Evolutionary conservation across 352 stramenopile species (phyloP), one percentile per base, ranked within the genome.

Genomic region (Globisporangium iwayamae): DNA sequence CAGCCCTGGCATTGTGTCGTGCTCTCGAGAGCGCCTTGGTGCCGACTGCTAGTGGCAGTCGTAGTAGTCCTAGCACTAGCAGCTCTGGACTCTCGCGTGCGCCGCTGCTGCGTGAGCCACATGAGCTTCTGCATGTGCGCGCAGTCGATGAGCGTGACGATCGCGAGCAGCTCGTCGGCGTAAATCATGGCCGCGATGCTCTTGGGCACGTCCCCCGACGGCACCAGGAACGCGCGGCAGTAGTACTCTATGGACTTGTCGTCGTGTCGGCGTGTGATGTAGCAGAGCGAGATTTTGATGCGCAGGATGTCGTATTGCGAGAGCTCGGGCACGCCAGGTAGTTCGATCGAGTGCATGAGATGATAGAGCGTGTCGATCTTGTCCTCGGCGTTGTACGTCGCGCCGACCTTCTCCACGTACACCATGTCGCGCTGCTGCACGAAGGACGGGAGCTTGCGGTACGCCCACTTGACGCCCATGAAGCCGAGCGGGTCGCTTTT

Each of bases 181-280:
- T 81, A 75, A 5, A 85, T 58, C 22, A 25, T 25, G 22, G 22
- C 22, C 22, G 22, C 22, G 14, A 87, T 55, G 28, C 28, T 8
- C 28, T n/a, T 10, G 28, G 30, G 30, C 14, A 28, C 14, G 8
- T 11, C 71, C 7, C 80, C 78, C 30, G 63, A 55, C 22, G 73
- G 65, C 36, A 85, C 70, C 16, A 66, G 74, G 56, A 84, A 90
- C 4, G 72, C 76, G 22, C 77, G 75, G 10, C 63, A 75, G 53
- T 81, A 90, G 16, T 85, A 56, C 57, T 87, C 76, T 38, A 87
- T 65, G 14, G 53, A 67, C 34, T 52, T 59, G 8, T 71, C 18
- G n/a, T 57, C 58, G 8, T 73, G 39, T 55, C 72, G 59, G 1
- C 74, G 73, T 0, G 73, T 30, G 59, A 87, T 76, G 51, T 79